phyloP scores from a whole-genome alignment of 331 rosid genomes.

The Rhamnella rubrinervis region DNA sequence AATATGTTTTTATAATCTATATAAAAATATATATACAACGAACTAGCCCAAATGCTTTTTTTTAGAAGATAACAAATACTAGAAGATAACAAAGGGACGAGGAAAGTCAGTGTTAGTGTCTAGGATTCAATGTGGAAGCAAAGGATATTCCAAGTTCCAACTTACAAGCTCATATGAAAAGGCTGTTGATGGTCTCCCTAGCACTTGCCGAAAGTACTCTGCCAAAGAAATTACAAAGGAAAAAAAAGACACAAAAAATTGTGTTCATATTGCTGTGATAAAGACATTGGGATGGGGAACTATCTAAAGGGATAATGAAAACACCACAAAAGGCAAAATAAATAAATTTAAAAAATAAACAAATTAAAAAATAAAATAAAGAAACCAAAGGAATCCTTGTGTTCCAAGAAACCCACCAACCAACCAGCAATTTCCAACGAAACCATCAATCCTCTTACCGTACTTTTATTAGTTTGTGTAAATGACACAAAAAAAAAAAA shows the following conservation, averaged over 20 bases:
- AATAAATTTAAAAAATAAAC: conserved; percentile 44
- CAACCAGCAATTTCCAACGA: conserved; percentile 39
- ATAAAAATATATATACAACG: no score
- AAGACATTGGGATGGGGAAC: no score
- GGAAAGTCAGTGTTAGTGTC: no score
- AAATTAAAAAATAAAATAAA: conserved; percentile 20
- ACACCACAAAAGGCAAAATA: conserved; percentile 22
- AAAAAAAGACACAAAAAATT: conserved; percentile 1
- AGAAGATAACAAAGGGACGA: no score
- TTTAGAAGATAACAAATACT: no score
- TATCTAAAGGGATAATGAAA: no score
- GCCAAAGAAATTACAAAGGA: not conserved
- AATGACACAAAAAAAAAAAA: no score
- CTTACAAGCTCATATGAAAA: not conserved
- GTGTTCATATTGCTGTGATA: no score
- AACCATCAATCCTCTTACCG: not conserved
- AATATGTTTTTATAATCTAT: no score
- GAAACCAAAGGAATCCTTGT: conserved; percentile 39
- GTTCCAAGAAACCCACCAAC: conserved; percentile 66
- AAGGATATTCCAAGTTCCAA: conserved; percentile 44
- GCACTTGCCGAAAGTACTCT: conserved; percentile 47
- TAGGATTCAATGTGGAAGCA: conserved; percentile 29
- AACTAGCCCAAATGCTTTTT: no score
- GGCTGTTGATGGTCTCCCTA: not conserved
- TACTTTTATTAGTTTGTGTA: not conserved